Conservation (phyloP, 2,329 filamentous ascomycete genomes). For the Penicillium sp. region DNA sequence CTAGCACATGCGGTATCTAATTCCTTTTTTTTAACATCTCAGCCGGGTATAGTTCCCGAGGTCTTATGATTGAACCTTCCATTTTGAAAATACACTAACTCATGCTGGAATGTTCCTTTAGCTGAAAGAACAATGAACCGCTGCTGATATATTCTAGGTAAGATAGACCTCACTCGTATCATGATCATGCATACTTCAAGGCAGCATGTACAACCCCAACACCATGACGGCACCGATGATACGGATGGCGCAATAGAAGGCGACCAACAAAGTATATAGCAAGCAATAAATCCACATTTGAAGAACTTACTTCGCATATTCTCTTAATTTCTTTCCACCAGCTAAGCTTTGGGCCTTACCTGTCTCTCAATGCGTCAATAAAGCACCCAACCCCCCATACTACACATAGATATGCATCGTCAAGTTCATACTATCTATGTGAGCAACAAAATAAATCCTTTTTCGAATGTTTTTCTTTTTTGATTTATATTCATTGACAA, state of each 20-base stretch:
- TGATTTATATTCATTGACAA: constrained; percentile 21
- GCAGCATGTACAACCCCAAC: background rate
- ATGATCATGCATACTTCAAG: background rate
- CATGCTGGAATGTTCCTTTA: no score
- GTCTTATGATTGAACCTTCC: background rate
- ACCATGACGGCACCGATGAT: constrained; percentile 10
- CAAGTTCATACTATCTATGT: background rate
- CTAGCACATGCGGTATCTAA: background rate
- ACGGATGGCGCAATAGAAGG: constrained; percentile 12
- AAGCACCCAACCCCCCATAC: background rate
- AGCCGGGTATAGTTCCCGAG: background rate
- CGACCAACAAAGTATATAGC: background rate
- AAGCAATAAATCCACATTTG: background rate
- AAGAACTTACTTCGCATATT: no score
- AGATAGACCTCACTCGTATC: background rate
- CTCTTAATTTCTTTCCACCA: background rate
- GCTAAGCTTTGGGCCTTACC: background rate
- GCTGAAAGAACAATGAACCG: no score
- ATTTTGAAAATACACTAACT: background rate
- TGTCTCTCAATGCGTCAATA: background rate
- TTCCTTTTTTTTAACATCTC: background rate
- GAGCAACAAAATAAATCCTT: background rate
- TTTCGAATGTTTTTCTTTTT: constrained; percentile 20
- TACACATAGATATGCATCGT: background rate
- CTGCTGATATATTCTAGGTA: no score